Evolutionary conservation across 352 stramenopile genomes (phyloP).

Genomic region (Globisporangium polare): DNA sequence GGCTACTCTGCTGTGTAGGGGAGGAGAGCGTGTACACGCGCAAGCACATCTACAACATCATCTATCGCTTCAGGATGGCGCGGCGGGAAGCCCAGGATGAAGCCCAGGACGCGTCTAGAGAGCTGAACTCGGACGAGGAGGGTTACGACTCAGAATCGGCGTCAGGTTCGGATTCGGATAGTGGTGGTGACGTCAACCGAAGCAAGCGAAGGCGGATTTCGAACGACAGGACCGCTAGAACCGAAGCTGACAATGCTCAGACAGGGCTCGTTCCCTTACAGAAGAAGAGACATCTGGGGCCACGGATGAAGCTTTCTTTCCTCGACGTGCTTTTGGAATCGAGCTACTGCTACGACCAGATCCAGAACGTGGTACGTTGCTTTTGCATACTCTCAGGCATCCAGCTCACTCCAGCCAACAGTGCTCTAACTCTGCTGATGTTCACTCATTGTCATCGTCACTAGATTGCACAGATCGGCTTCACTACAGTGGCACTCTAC

Average conservation of each 20-base stretch:
- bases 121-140: neutral
- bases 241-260: neutral
- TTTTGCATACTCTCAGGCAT: too few species aligned
- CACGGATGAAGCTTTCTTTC: neutral
- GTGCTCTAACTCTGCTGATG: too few species aligned
- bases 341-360: neutral
- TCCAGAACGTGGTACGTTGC: too few species aligned
- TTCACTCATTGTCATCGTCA: neutral
- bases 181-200: neutral
- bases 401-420: too few species aligned
- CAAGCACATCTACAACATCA: neutral
- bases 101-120: neutral
- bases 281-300: neutral
- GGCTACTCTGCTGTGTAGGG: neutral
- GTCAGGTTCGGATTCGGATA: neutral
- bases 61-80: neutral
- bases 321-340: neutral
- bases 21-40: neutral
- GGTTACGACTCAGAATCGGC: neutral
- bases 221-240: neutral
- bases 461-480: neutral
- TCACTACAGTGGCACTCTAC: neutral
- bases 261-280: neutral
- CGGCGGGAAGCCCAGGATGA: neutral
- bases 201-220: neutral